Evolutionary conservation across 2,329 filamentous ascomycete species (phyloP), one percentile per base, ranked within the genome.

Genomic region (Sarocladium brachiariae): DNA sequence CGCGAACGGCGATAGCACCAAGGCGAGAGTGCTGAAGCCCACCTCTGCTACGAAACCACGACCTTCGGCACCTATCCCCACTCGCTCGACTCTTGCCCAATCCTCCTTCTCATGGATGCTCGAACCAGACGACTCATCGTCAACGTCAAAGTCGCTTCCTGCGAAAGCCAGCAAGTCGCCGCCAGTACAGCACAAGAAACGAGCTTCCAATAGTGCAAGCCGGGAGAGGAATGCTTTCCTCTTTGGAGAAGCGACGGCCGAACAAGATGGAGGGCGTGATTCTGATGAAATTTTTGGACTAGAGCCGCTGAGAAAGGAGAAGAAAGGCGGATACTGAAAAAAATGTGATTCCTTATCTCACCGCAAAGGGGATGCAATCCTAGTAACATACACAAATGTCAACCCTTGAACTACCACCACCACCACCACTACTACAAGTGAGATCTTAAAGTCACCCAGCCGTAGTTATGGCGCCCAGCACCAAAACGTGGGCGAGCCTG

Each of bases 101-200:
- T 89, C 86, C 7, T 86, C 83, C 3, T 90, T 89, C 63, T 83
- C 86, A 1, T 89, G 84, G 84, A 90, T 90, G 85, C 72, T 90
- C 2, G 82, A 83, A 56, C 77, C 76, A 2, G 75, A 78, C 56
- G 61, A 70, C 50, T 63, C 69, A 0, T 52, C 45, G 10, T 57
- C 53, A 31, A 27, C 27, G 24, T 23, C 35, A 56, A 59, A 47
- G 37, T 52, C 62, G 51, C 54, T 60, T 0, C 49, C 57, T 11
- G 25, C 56, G 2, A 53, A 60, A 3, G 43, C 57, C 7, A 56
- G 50, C 31, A 67, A 65, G 18, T 66, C 67, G 4, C 61, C 66
- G 3, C 54, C 64, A 11, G 6, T 49, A 58, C 60, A 61, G 52
- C 63, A 75, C 53, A 68, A 65, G 55, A 75, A 73, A 58, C 62